Conservation (phyloP, 2,329 filamentous ascomycete species). For the Thermomyces lanuginosus region DNA sequence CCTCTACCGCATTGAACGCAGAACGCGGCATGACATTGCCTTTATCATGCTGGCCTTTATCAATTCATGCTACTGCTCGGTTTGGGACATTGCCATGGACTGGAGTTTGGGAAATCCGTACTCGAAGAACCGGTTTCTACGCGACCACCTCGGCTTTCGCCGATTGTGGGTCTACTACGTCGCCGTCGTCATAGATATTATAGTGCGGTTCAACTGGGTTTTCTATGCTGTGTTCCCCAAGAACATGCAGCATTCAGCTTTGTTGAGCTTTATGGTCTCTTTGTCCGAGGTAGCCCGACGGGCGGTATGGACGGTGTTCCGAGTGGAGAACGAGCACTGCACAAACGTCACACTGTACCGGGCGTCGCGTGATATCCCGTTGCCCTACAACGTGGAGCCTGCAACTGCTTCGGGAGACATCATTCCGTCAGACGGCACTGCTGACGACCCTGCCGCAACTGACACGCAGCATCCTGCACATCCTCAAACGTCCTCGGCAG, state of each 20-base stretch:
- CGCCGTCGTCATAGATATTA: constrained; percentile 67
- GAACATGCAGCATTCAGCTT: constrained; percentile 64
- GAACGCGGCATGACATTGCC: constrained; percentile 41
- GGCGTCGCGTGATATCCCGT: constrained; percentile 68
- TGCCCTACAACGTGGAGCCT: constrained; percentile 54
- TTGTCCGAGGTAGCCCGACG: constrained; percentile 68
- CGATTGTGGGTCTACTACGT: constrained; percentile 67
- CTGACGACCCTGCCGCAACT: no score
- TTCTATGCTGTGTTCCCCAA: constrained; percentile 75
- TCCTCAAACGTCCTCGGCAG: neutral
- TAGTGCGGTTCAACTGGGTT: constrained; percentile 86
- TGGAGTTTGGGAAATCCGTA: constrained; percentile 76
- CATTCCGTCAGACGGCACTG: no score
- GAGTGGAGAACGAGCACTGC: constrained; percentile 96
- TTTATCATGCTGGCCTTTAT: constrained; percentile 70
- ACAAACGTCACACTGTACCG: constrained; percentile 81
- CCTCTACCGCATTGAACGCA: constrained; percentile 60
- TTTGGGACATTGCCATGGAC: constrained; percentile 96
- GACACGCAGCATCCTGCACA: neutral
- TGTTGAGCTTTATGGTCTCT: constrained; percentile 63
- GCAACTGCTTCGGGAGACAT: no score
- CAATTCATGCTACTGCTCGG: constrained; percentile 67
- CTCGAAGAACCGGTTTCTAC: constrained; percentile 50
- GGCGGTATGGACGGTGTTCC: constrained; percentile 81
- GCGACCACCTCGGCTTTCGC: constrained; percentile 67